Base-by-base conservation (phyloP, 192 early-diverging fungal species). In the Geranomyces variabilis region DNA sequence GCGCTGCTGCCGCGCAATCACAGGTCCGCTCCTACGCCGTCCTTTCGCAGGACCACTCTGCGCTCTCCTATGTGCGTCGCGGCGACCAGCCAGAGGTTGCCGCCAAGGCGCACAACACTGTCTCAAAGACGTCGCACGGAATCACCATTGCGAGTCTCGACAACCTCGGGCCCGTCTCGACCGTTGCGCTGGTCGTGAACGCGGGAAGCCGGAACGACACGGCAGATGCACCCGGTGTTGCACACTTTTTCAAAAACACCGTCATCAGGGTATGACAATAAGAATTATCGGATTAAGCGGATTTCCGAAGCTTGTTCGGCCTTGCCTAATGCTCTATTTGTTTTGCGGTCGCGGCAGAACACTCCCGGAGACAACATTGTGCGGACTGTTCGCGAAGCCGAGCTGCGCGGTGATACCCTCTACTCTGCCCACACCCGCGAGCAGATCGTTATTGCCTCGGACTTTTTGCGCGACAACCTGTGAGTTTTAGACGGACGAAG, bases 381-480 rank as follows among this genome's bases (percentile, higher is more conserved):
- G 80, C 92, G 93, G 63, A 90, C 88, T 55, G 79, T 92, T 67
- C 94, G 94, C 73, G 93, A 97, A 80, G 87, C 94, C 58, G 94
- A 96, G 86, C 86, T 96, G 55, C 86, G 91, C 57, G 97, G 97
- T 56, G 93, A 91, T 72, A 83, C 87, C 45, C 82, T 97, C 70
- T 90, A 88, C 49, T 84, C 97, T 31, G 83, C 87, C 75, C 84
- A 93, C 56, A 89, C 85, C 21, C 89, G 95, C 46, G 97, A 99
- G 75, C 84, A 86, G 82, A 81, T 95, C 72, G 80, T 92, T 58
- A 85, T 93, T 83, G 90, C 87, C n/a, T 91, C 93, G 65, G 91
- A 93, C 77, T 96, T 95, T 86, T 88, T 99, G 75, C 81, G 86
- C 58, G 92, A 93, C 67, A 93, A 97, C 78, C 83, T 93, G 91